phyloP scores from a whole-genome alignment of 768 basidiomycete species.

The Termitomyces sp. region DNA sequence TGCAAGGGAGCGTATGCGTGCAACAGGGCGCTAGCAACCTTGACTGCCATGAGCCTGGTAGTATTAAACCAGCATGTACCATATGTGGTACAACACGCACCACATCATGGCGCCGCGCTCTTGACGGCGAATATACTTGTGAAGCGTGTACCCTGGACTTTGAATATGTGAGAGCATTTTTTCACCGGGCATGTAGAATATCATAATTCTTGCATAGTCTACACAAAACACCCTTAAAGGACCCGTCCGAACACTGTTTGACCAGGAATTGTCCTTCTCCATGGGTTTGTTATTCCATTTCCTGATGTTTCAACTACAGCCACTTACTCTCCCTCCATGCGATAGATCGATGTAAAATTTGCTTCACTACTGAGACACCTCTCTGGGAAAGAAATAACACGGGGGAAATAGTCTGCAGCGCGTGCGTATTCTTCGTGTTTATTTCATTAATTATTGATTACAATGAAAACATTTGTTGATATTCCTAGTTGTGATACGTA shows the following conservation, averaged over 20 bases:
- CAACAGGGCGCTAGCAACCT: neutral
- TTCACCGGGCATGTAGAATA: neutral
- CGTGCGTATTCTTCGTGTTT: neutral
- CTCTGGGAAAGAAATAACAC: neutral
- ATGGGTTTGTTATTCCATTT: neutral
- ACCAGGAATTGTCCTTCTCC: neutral
- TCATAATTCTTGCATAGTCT: neutral
- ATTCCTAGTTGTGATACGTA: neutral
- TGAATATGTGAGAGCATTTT: slow-evolving; percentile 55
- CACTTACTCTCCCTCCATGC: neutral
- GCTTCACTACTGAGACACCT: neutral
- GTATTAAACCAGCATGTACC: slow-evolving; percentile 37
- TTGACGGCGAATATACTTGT: slow-evolving; percentile 85
- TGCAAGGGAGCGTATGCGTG: neutral
- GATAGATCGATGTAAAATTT: neutral
- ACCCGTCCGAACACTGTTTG: neutral
- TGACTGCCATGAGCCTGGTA: neutral
- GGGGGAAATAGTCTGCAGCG: neutral
- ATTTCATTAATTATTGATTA: neutral
- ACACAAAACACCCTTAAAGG: neutral
- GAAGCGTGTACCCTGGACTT: slow-evolving; percentile 86
- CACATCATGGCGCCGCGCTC: slow-evolving; percentile 77
- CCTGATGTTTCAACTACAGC: neutral
- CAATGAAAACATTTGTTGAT: neutral
- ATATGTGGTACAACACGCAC: slow-evolving; percentile 88